Evolutionary conservation across 1,284 basidiomycete species (phyloP).

Genomic region (Pseudozyma thailandica): DNA sequence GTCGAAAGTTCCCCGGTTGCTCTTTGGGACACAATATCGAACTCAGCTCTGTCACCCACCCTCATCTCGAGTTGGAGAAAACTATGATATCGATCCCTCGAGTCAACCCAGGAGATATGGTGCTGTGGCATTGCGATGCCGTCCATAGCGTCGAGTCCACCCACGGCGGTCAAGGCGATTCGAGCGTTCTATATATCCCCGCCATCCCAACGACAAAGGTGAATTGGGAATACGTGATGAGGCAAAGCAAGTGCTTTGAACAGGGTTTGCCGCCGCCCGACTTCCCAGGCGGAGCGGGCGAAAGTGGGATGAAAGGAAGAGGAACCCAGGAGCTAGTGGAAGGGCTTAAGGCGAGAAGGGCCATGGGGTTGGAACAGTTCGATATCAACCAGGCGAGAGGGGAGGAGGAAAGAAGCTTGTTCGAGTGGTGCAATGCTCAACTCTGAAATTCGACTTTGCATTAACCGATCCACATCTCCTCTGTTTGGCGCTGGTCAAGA

Average conservation of each 20-base stretch:
- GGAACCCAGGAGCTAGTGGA: slow-evolving; percentile 64
- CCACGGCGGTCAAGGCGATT: slow-evolving; percentile 75
- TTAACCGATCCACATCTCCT: neutral
- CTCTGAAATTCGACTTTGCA: neutral
- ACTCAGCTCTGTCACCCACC: slow-evolving; percentile 75
- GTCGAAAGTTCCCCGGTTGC: slow-evolving; percentile 73
- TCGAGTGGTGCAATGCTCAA: slow-evolving; percentile 46
- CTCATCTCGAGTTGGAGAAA: slow-evolving; percentile 75
- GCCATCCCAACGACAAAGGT: slow-evolving; percentile 77
- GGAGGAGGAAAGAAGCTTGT: slow-evolving; percentile 15
- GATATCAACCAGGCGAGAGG: neutral
- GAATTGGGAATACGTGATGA: slow-evolving; percentile 76
- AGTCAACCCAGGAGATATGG: slow-evolving; percentile 79
- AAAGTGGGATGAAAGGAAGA: slow-evolving; percentile 73
- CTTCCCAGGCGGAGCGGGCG: slow-evolving; percentile 80
- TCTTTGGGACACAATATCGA: slow-evolving; percentile 76
- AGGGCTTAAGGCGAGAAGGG: slow-evolving; percentile 6
- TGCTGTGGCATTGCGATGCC: slow-evolving; percentile 83
- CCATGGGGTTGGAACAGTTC: slow-evolving; percentile 32
- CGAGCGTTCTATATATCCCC: slow-evolving; percentile 82
- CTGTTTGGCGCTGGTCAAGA: too few species aligned
- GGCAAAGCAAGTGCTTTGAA: slow-evolving; percentile 74
- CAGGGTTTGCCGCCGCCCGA: slow-evolving; percentile 76
- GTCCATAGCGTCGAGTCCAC: slow-evolving; percentile 78
- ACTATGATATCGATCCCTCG: slow-evolving; percentile 77